These are phyloP conservation scores for Carex kokanica DNA, from an alignment of 176 grass and related monocot genomes.

Conservation along the genomic window DNA sequence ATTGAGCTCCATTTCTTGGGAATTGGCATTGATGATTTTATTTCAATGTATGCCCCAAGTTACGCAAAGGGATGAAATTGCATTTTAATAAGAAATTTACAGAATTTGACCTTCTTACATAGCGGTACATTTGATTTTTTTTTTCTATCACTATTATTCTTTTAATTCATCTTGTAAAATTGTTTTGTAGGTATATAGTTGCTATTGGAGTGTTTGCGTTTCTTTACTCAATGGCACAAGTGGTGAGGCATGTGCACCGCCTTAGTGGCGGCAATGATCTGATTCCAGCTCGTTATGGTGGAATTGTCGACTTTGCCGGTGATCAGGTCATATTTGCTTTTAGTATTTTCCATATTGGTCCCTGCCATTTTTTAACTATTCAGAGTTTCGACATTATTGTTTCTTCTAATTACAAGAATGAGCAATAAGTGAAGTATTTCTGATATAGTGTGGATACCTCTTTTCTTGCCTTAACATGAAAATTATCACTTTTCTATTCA, in stretches of 20 bases:
- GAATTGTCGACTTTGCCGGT: constrained; percentile 61
- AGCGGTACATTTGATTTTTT: neutral
- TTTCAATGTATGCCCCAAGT: neutral
- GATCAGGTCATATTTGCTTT: constrained; percentile 57
- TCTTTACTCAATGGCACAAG: constrained; percentile 66
- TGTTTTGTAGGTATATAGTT: constrained; percentile 55
- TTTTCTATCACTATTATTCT: neutral
- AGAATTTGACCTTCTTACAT: neutral
- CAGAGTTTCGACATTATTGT: neutral
- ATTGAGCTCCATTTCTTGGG: neutral
- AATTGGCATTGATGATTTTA: neutral
- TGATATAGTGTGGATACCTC: neutral
- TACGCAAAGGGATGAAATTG: neutral
- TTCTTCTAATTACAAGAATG: neutral
- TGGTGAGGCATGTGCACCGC: constrained; percentile 42
- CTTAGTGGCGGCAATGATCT: constrained; percentile 53
- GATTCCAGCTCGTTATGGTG: constrained; percentile 33
- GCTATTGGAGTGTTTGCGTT: constrained; percentile 53
- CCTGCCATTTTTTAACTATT: neutral
- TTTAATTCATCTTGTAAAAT: neutral
- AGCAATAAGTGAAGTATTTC: neutral
- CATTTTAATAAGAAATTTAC: neutral
- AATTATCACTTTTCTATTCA: neutral
- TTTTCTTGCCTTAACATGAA: neutral
- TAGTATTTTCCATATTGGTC: neutral